A percentile compares a stretch with the other conserved stretches of the same genome.
phyloP scores from a whole-genome alignment of 345 rosid genomes.

The Laguncularia racemosa region DNA sequence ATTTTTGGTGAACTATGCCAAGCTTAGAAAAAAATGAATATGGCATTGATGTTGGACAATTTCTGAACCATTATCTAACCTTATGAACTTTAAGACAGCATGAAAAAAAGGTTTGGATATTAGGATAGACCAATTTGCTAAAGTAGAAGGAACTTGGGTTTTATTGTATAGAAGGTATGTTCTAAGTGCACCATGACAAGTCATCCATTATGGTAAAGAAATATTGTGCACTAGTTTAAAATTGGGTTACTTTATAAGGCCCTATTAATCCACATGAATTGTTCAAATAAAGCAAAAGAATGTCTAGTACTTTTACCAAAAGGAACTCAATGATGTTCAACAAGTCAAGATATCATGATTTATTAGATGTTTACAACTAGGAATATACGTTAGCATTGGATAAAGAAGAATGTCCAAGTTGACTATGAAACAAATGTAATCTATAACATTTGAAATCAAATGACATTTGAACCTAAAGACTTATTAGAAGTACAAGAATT shows the following conservation, averaged over 20 bases:
- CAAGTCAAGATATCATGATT: too few species aligned
- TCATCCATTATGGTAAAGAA: not conserved
- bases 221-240: not conserved
- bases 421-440: too few species aligned
- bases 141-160: not conserved
- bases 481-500: too few species aligned
- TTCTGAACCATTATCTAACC: not conserved
- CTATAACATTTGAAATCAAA: too few species aligned
- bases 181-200: not conserved
- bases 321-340: too few species aligned
- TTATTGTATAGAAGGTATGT: not conserved
- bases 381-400: too few species aligned
- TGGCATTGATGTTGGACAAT: not conserved
- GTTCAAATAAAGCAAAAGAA: not conserved
- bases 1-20: not conserved
- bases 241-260: not conserved
- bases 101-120: not conserved
- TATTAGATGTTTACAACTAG: too few species aligned
- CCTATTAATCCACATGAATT: not conserved
- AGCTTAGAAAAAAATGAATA: too few species aligned
- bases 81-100: not conserved
- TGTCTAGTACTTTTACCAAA: not conserved
- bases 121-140: not conserved
- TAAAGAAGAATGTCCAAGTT: too few species aligned
- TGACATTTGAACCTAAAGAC: too few species aligned